These are phyloP conservation scores for Pezicula rhizophila DNA, from an alignment of 2,329 filamentous ascomycete genomes.

Conservation along the genomic window DNA sequence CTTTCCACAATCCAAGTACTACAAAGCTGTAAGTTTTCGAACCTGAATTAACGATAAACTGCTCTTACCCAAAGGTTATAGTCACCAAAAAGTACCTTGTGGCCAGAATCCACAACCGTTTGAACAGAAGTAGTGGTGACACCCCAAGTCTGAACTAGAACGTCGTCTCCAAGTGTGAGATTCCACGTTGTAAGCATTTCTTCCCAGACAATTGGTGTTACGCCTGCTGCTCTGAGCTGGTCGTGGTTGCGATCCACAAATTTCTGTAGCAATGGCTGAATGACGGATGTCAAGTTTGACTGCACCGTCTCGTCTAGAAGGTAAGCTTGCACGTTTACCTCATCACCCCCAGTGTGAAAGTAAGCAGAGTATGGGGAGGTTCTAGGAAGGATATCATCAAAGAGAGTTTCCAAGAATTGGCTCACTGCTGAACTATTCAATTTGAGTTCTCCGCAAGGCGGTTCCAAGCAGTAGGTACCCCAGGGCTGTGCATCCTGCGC, in stretches of 20 bases:
- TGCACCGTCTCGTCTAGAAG: slow-evolving; percentile 65
- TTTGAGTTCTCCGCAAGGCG: slow-evolving; percentile 65
- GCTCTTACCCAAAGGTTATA: slow-evolving; percentile 67
- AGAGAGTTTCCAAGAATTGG: slow-evolving; percentile 64
- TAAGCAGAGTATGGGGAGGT: slow-evolving; percentile 62
- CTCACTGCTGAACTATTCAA: slow-evolving; percentile 68
- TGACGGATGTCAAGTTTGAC: slow-evolving; percentile 56
- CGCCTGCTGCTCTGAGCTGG: slow-evolving; percentile 54
- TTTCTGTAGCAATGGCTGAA: slow-evolving; percentile 71
- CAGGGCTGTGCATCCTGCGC: slow-evolving; percentile 55
- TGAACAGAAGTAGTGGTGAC: slow-evolving; percentile 42
- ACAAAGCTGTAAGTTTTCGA: slow-evolving; percentile 10
- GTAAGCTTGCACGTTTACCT: slow-evolving; percentile 74
- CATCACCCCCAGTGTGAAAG: slow-evolving; percentile 85
- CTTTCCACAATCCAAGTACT: slow-evolving; percentile 80
- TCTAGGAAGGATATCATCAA: slow-evolving; percentile 71
- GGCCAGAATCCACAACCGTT: slow-evolving; percentile 53
- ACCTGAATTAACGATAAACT: not conserved
- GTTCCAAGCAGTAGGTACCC: slow-evolving; percentile 53
- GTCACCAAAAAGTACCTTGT: slow-evolving; percentile 68
- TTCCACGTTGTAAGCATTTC: slow-evolving; percentile 79
- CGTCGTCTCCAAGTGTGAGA: slow-evolving; percentile 62
- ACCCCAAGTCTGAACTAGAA: slow-evolving; percentile 50
- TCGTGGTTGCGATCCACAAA: slow-evolving; percentile 68
- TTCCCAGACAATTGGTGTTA: slow-evolving; percentile 80